Conservation (phyloP, 176 grass and related monocot genomes). For the Oryza glumipatula region DNA sequence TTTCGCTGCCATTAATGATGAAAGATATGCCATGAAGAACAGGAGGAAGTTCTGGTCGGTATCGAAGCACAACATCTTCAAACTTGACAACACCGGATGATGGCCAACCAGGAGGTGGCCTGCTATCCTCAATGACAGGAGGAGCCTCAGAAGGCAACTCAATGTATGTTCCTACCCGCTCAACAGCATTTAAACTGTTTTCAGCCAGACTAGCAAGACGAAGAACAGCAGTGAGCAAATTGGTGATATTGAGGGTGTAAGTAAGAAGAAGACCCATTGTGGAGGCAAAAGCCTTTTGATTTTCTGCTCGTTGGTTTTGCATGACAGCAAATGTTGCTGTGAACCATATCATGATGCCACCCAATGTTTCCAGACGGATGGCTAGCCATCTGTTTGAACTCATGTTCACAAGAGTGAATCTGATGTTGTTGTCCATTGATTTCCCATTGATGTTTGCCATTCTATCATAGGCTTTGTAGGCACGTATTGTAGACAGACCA, state of each 20-base stretch:
- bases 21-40: slow-evolving; percentile 99
- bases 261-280: slow-evolving; percentile 98
- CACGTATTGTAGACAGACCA: slow-evolving; percentile 94
- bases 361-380: slow-evolving; percentile 97
- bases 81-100: slow-evolving; percentile 82
- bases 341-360: slow-evolving; percentile 99
- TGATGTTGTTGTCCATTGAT: slow-evolving; percentile 99
- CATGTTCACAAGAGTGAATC: slow-evolving; percentile 94
- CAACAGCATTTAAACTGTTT: slow-evolving; percentile 99
- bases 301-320: slow-evolving; percentile 91
- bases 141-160: slow-evolving; percentile 93
- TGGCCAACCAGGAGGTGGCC: slow-evolving; percentile 93
- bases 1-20: slow-evolving; percentile 90
- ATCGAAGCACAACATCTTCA: slow-evolving; percentile 89
- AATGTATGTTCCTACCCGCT: slow-evolving; percentile 87
- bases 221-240: slow-evolving; percentile 77
- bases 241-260: slow-evolving; percentile 96
- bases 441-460: slow-evolving; percentile 90
- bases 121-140: slow-evolving; percentile 82
- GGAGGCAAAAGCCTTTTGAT: slow-evolving; percentile 94
- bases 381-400: slow-evolving; percentile 91
- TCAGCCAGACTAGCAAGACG: slow-evolving; percentile 98
- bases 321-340: slow-evolving; percentile 96
- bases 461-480: slow-evolving; percentile 97
- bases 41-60: slow-evolving; percentile 91